Conservation (phyloP, 169 alveolate species). For the Babesia gibsoni region DNA sequence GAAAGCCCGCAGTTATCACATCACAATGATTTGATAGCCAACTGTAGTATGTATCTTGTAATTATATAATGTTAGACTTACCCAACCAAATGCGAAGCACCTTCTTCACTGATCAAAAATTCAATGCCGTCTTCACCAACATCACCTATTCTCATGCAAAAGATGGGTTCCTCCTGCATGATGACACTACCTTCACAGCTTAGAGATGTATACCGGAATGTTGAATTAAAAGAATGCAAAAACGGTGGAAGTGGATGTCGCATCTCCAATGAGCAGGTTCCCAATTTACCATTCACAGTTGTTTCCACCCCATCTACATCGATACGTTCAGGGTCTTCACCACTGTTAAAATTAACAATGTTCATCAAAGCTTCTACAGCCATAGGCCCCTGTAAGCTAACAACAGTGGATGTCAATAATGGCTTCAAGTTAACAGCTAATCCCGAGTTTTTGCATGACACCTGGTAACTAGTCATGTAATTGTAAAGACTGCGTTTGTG, state of each 20-base stretch:
- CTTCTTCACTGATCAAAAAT: slow-evolving; percentile 54
- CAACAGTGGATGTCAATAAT: slow-evolving; percentile 22
- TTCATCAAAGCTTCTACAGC: slow-evolving; percentile 38
- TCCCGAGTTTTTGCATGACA: slow-evolving; percentile 64
- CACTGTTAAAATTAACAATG: slow-evolving; percentile 10
- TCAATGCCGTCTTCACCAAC: slow-evolving; percentile 77
- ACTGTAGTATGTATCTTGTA: no score
- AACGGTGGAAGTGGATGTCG: slow-evolving; percentile 2
- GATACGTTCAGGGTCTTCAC: not conserved
- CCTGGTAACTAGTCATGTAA: slow-evolving; percentile 64
- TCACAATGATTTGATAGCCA: not conserved
- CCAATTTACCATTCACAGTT: not conserved
- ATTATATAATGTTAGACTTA: no score
- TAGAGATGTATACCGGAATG: not conserved
- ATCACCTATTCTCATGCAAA: slow-evolving; percentile 63
- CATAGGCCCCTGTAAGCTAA: slow-evolving; percentile 69
- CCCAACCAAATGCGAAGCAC: slow-evolving; percentile 21
- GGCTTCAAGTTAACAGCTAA: slow-evolving; percentile 61
- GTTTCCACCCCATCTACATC: not conserved
- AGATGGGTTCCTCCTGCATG: slow-evolving; percentile 26
- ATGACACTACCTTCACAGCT: not conserved
- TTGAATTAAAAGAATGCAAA: slow-evolving; percentile 20
- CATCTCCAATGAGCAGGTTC: not conserved
- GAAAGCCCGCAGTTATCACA: slow-evolving; percentile 65
- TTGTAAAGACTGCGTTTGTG: slow-evolving; percentile 65